Conservation (phyloP, 202 grass and related monocot genomes). For the Cymbopogon flexuosus region DNA sequence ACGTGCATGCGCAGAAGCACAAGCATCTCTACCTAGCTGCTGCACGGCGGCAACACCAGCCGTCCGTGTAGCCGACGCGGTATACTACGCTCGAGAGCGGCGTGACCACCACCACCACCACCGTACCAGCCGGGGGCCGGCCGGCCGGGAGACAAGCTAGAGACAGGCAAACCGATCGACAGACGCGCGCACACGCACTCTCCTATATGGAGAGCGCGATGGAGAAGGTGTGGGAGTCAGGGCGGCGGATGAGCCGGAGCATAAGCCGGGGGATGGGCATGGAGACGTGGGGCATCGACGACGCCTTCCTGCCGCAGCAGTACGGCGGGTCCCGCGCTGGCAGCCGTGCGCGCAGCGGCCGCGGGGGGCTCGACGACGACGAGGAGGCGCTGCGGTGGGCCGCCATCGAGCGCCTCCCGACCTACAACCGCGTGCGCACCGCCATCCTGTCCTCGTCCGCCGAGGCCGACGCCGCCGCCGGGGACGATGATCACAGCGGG, state of each 20-base stretch:
- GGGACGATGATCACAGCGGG: too few species aligned
- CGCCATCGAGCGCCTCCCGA: constrained; percentile 77
- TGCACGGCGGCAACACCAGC: background rate
- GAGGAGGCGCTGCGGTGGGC: constrained; percentile 94
- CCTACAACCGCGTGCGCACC: constrained; percentile 72
- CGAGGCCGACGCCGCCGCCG: background rate
- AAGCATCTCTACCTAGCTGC: background rate
- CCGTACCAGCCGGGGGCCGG: background rate
- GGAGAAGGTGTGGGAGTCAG: constrained; percentile 79
- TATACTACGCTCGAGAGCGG: background rate
- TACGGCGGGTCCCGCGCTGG: background rate
- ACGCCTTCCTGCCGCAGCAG: constrained; percentile 46
- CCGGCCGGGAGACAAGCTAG: background rate
- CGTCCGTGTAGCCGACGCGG: too few species aligned
- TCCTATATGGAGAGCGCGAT: constrained; percentile 35
- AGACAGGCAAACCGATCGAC: too few species aligned
- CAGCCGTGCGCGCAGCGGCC: background rate
- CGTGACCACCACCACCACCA: background rate
- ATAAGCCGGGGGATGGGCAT: constrained; percentile 74
- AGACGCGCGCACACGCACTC: too few species aligned
- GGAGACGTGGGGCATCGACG: constrained; percentile 79
- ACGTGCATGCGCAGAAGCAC: background rate
- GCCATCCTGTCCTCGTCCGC: constrained; percentile 48
- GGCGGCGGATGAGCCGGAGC: constrained; percentile 71
- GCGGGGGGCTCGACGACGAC: constrained; percentile 45